A percentile compares a stretch with the other conserved stretches of the same genome.
phyloP scores from a whole-genome alignment of 495 filamentous ascomycete species.

The Xeromyces bisporus region DNA sequence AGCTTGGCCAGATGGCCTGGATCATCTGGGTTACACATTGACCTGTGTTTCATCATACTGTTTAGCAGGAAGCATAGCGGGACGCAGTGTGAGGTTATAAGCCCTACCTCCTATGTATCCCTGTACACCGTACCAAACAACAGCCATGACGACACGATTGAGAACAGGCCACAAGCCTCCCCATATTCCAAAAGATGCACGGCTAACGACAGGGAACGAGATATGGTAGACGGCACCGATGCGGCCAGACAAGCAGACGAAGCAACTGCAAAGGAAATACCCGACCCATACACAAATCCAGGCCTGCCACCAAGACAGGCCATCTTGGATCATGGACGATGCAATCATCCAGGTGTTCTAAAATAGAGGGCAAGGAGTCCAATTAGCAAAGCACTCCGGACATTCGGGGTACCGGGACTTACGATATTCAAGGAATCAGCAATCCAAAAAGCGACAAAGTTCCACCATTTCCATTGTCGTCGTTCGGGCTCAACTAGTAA shows the following conservation, averaged over 20 bases:
- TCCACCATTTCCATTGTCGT: conserved; percentile 75
- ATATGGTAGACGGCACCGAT: conserved; percentile 86
- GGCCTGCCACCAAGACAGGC: conserved; percentile 89
- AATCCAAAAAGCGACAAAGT: conserved; percentile 85
- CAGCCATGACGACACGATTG: conserved; percentile 80
- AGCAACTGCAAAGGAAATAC: conserved; percentile 57
- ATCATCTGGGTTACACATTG: conserved; percentile 73
- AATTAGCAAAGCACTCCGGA: too few species aligned
- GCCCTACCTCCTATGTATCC: conserved; percentile 58
- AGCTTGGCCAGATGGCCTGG: conserved; percentile 59
- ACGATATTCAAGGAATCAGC: conserved; percentile 90
- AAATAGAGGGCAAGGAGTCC: too few species aligned
- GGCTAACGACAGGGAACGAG: conserved; percentile 62
- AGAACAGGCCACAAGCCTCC: conserved; percentile 82
- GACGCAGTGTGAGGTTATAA: neutral
- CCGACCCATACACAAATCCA: conserved; percentile 83
- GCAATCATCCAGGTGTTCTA: conserved; percentile 96
- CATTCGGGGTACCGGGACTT: conserved; percentile 17
- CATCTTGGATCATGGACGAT: conserved; percentile 59
- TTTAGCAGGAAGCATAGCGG: neutral
- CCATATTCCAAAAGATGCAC: conserved; percentile 74
- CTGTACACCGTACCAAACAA: conserved; percentile 62
- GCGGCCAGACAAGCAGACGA: conserved; percentile 63
- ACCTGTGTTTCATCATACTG: too few species aligned
- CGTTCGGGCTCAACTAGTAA: conserved; percentile 58